These are phyloP conservation scores for Pistacia atlantica DNA, from an alignment of 345 rosid genomes.

Conservation along the genomic window DNA sequence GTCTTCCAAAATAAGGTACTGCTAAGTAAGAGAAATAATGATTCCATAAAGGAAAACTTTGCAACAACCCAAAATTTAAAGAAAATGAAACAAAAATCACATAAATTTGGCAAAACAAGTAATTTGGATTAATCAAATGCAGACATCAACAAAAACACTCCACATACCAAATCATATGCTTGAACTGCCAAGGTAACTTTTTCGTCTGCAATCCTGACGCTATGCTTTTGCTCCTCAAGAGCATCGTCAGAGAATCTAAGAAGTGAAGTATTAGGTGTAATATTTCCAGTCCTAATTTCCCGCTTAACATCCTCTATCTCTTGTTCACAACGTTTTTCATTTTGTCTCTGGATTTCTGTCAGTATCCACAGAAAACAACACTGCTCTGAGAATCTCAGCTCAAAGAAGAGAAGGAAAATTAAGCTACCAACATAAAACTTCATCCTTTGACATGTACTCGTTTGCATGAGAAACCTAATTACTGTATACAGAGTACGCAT, in stretches of 20 bases:
- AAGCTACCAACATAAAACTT: not conserved
- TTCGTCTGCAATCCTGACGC: constrained; percentile 93
- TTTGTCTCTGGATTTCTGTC: constrained; percentile 76
- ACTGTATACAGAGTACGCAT: not conserved
- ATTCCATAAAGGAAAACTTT: not conserved
- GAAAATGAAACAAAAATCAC: not conserved
- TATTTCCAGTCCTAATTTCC: constrained; percentile 58
- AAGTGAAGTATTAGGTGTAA: constrained; percentile 51
- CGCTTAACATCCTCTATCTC: constrained; percentile 84
- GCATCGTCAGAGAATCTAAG: constrained; percentile 82
- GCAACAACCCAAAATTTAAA: not conserved
- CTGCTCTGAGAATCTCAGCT: not conserved
- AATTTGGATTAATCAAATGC: not conserved
- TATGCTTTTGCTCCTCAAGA: constrained; percentile 93
- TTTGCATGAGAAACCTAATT: not conserved
- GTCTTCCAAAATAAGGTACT: not conserved
- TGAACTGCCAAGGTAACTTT: constrained; percentile 89
- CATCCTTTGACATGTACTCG: not conserved
- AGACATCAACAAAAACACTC: not conserved
- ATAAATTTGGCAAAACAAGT: not conserved
- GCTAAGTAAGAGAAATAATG: not conserved
- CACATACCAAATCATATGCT: constrained; percentile 86
- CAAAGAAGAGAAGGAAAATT: not conserved
- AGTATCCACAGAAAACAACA: constrained; percentile 11
- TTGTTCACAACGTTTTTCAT: constrained; percentile 81